A percentile compares a stretch with the other conserved stretches of the same genome.
These are phyloP conservation scores for Volvariella surrecta DNA, from an alignment of 1,284 basidiomycete genomes.

Conservation along the genomic window DNA sequence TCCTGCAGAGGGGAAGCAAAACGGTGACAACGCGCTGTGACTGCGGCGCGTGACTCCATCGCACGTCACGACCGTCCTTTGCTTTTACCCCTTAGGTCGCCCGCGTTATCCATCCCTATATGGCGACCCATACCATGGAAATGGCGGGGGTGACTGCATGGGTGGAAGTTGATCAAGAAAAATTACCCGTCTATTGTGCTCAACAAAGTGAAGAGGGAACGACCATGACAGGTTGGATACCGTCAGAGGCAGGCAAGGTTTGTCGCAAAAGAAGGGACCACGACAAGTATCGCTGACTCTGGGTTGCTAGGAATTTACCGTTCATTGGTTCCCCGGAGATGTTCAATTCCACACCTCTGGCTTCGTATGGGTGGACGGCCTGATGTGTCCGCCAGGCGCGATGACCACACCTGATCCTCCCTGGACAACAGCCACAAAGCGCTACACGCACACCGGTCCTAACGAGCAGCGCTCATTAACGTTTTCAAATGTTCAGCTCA, in stretches of 20 bases:
- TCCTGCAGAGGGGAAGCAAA: too few relatives aligned
- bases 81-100: too few relatives aligned
- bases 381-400: too few relatives aligned
- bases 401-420: too few relatives aligned
- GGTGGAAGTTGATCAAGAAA: constrained; percentile 13
- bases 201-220: constrained; percentile 6
- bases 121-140: too few relatives aligned
- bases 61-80: too few relatives aligned
- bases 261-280: background rate
- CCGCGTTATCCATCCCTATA: too few relatives aligned
- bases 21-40: too few relatives aligned
- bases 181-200: constrained; percentile 11
- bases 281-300: background rate
- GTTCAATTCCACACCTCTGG: constrained; percentile 1
- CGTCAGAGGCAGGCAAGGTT: constrained; percentile 16
- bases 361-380: constrained; percentile 6
- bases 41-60: too few relatives aligned
- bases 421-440: too few relatives aligned
- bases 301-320: constrained; percentile 4
- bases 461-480: constrained; percentile 3
- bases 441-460: background rate
- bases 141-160: constrained; percentile 6
- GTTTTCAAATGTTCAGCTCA: constrained; percentile 7
- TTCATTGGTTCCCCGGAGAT: background rate
- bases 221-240: constrained; percentile 14